phyloP scores from a whole-genome alignment of 169 alveolate species.

The Plasmodium blacklocki region DNA sequence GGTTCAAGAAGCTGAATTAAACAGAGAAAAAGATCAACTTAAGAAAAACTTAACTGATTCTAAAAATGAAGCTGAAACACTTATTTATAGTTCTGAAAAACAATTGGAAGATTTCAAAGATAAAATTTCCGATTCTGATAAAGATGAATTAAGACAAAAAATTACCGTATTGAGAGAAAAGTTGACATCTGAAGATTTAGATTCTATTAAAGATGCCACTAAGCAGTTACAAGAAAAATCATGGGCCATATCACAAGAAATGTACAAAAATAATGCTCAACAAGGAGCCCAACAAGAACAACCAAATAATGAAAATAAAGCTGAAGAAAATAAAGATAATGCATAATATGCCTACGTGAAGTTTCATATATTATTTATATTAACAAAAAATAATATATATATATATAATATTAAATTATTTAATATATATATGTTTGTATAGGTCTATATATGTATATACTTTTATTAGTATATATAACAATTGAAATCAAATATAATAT shows the following conservation, averaged over 20 bases:
- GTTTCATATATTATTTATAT: neutral
- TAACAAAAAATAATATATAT: conserved; percentile 2
- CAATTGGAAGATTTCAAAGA: conserved; percentile 91
- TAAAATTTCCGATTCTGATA: conserved; percentile 91
- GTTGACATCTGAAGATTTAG: conserved; percentile 88
- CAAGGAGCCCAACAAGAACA: conserved; percentile 77
- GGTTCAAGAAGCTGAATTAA: conserved; percentile 98
- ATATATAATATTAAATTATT: neutral
- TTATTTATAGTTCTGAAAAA: conserved; percentile 92
- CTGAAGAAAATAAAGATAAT: conserved; percentile 75
- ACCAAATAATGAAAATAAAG: conserved; percentile 76
- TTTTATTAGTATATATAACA: neutral
- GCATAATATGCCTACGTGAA: conserved; percentile 31
- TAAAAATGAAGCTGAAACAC: conserved; percentile 95
- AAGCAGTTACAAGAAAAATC: conserved; percentile 93
- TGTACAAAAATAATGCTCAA: conserved; percentile 85
- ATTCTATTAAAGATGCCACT: conserved; percentile 88
- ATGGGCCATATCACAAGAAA: conserved; percentile 93
- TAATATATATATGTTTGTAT: neutral
- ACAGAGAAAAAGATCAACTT: conserved; percentile 95
- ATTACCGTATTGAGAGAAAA: conserved; percentile 86
- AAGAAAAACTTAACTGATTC: conserved; percentile 94
- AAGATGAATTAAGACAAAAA: conserved; percentile 87
- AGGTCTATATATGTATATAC: too few species aligned
- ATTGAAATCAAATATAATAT: neutral